These are phyloP conservation scores for Leishmania amazonensis DNA, from an alignment of 208 protist genomes.

Conservation along the genomic window DNA sequence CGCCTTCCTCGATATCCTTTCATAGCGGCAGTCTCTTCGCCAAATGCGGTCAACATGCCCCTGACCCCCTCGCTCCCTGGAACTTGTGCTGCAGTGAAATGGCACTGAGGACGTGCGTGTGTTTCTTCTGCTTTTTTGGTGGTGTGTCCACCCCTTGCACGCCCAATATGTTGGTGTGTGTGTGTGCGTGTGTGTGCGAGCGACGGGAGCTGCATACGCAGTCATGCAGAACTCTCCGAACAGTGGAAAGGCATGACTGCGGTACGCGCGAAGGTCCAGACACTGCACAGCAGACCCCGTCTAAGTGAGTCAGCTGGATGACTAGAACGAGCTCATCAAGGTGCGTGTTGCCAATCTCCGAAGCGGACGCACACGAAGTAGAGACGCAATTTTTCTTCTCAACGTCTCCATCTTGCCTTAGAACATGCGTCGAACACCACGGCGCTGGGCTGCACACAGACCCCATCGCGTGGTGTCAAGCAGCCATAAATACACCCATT, in stretches of 20 bases:
- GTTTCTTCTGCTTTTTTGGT: not conserved
- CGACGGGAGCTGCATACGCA: not conserved
- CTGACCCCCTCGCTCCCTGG: not conserved
- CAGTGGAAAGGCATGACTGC: not conserved
- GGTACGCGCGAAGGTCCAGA: not conserved
- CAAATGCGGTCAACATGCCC: not conserved
- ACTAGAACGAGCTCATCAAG: not conserved
- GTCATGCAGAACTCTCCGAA: not conserved
- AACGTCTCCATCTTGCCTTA: not conserved
- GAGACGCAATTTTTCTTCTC: not conserved
- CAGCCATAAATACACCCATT: not conserved
- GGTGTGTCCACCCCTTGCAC: not conserved
- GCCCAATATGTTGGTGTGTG: not conserved
- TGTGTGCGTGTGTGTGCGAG: not conserved
- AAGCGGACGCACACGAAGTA: not conserved
- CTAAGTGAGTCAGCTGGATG: not conserved
- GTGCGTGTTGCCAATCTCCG: not conserved
- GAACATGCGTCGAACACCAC: not conserved
- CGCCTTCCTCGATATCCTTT: not conserved
- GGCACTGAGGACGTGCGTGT: not conserved
- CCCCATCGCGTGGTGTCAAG: not conserved
- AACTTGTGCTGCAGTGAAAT: not conserved
- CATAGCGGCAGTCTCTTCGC: not conserved
- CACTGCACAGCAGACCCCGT: not conserved
- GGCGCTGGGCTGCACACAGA: not conserved